Percentiles rank a stretch among this genome's conserved stretches.
phyloP scores from a whole-genome alignment of 2,329 filamentous ascomycete genomes.

The Ophiostoma sp. region DNA sequence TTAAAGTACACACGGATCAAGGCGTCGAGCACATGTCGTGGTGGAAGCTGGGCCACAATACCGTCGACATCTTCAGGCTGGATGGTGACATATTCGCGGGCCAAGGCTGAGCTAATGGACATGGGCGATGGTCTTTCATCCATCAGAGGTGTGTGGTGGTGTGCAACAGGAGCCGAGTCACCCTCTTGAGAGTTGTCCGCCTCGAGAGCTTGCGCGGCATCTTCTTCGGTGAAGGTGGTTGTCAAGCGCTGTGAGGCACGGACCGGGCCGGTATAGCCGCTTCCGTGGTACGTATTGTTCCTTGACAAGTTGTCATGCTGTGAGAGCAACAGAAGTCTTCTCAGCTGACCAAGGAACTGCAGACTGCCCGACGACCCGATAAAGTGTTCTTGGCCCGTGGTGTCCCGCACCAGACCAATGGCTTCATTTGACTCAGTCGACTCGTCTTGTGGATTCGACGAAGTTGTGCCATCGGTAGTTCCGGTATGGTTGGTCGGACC shows the following conservation, averaged over 20 bases:
- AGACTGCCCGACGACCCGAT: conserved; percentile 42
- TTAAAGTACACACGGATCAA: conserved; percentile 41
- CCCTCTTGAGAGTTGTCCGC: conserved; percentile 25
- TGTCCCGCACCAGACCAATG: conserved; percentile 37
- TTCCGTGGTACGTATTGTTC: conserved; percentile 10
- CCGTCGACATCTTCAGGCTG: conserved; percentile 35
- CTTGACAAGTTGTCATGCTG: not conserved
- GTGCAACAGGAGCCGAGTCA: not conserved
- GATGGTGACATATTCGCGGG: conserved; percentile 35
- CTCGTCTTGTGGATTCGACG: not conserved
- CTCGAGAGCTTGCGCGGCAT: conserved; percentile 35
- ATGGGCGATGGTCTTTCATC: conserved; percentile 32
- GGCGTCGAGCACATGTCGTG: conserved; percentile 34
- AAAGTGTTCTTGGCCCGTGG: conserved; percentile 40
- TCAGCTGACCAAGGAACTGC: conserved; percentile 40
- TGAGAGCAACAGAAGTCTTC: conserved; percentile 35
- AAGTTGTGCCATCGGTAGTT: not conserved
- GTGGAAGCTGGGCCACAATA: conserved; percentile 34
- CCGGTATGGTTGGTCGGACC: not conserved
- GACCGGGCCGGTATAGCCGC: not conserved
- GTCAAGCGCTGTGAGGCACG: not conserved
- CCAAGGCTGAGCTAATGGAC: conserved; percentile 34
- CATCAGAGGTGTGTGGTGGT: not conserved
- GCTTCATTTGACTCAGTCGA: conserved; percentile 13
- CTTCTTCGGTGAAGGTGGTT: conserved; percentile 33